Evolutionary conservation across 1,284 basidiomycete species (phyloP).

Genomic region (Trametes pubescens): DNA sequence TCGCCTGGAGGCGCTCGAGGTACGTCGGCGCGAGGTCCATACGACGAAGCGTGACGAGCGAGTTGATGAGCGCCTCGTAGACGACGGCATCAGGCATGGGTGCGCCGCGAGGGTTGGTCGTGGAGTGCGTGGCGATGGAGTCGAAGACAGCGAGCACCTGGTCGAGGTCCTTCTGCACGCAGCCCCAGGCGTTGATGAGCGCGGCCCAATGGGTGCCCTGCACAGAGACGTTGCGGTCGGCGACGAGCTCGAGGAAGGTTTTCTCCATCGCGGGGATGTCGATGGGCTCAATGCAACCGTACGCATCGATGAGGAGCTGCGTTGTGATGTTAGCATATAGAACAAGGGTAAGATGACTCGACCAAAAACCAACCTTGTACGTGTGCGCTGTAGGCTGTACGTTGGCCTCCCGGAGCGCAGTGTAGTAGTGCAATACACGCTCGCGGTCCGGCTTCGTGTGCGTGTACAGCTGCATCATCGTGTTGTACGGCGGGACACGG

Average conservation of each 20-base stretch:
- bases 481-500: conserved; percentile 94
- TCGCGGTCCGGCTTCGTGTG: conserved; percentile 88
- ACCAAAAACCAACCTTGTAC: conserved; percentile 75
- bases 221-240: conserved; percentile 62
- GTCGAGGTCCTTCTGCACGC: conserved; percentile 80
- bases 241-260: conserved; percentile 70
- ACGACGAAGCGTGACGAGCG: conserved; percentile 82
- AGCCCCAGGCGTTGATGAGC: conserved; percentile 92
- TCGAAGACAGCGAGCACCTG: conserved; percentile 85
- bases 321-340: conserved; percentile 27
- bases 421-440: conserved; percentile 80
- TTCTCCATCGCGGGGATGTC: conserved; percentile 80
- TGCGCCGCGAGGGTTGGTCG: conserved; percentile 43
- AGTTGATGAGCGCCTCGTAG: conserved; percentile 93
- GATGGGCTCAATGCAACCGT: conserved; percentile 87
- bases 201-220: conserved; percentile 93
- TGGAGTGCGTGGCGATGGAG: conserved; percentile 66
- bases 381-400: conserved; percentile 88
- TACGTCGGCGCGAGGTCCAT: conserved; percentile 83
- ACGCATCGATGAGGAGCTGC: conserved; percentile 90
- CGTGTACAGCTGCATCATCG: conserved; percentile 98
- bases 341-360: conserved; percentile 7
- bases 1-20: conserved; percentile 66
- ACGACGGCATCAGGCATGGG: conserved; percentile 82
- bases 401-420: conserved; percentile 68